Base-by-base conservation (phyloP, 2,329 filamentous ascomycete species). In the Colletotrichum navitas region DNA sequence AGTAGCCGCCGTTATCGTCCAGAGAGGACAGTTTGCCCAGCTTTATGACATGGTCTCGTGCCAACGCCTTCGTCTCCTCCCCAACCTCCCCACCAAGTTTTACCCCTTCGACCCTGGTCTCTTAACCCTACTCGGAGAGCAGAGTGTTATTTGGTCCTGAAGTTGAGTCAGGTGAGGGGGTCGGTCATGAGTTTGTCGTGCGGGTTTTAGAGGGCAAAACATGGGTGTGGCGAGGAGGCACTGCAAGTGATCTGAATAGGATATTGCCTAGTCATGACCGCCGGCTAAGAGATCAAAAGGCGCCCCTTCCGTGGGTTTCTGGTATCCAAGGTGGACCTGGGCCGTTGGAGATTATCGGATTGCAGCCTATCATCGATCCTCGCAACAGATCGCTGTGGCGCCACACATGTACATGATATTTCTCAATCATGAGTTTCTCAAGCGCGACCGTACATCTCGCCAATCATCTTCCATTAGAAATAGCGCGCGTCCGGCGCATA, bases 161-260 rank as follows among this genome's bases (percentile, higher is more conserved):
- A 29, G 58, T 29, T 58, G 41, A 39, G 32, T n/a, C 14, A 10
- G 59, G 36, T 29, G 16, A 51, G 59, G 29, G 21, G 58, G 14
- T 1, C n/a, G n/a, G 14, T 36, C 36, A 24, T 2, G 26, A 39
- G 29, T 47, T 52, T 51, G 64, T 36, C 24, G 26, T 45, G 34
- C 18, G 43, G 43, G 41, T 47, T 29, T 36, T 52, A 21, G 26
- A 59, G 34, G 47, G 51, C 7, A n/a, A 43, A 36, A 10, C 14
- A 24, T 36, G n/a, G 18, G 56, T 56, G 43, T 58, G 68, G 45
- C 41, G 18, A 45, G 26, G 32, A 34, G 26, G 24, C 29, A 10
- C 56, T 62, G 68, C 64, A 52, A 36, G 51, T 21, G 36, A 51
- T 45, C 51, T 24, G 26, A 62, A 45, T 51, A n/a, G 68, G 51